Percentiles rank a stretch among this genome's conserved stretches.
These are phyloP conservation scores for Microsporum canis DNA, from an alignment of 2,329 filamentous ascomycete species.

Conservation along the genomic window DNA sequence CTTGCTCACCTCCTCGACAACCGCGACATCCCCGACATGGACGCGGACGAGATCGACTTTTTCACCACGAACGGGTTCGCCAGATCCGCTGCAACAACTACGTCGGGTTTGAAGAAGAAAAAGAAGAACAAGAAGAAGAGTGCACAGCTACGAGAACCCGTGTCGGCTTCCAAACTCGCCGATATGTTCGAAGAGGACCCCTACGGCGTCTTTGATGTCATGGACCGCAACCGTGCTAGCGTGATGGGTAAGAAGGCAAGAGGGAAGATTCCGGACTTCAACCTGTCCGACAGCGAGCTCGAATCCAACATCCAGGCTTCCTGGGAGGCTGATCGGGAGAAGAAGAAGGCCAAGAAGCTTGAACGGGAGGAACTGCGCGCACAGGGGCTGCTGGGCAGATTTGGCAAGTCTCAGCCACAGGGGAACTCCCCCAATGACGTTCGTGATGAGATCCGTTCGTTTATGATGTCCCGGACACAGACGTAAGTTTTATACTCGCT, in stretches of 20 bases:
- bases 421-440: constrained; percentile 62
- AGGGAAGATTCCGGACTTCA: constrained; percentile 43
- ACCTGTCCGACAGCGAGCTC: constrained; percentile 56
- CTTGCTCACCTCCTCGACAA: constrained; percentile 51
- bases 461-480: constrained; percentile 53
- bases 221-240: constrained; percentile 67
- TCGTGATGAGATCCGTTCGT: constrained; percentile 58
- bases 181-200: constrained; percentile 49
- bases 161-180: constrained; percentile 44
- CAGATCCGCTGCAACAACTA: neutral
- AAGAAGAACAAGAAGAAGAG: neutral
- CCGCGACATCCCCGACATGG: constrained; percentile 53
- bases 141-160: neutral
- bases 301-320: constrained; percentile 47
- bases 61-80: constrained; percentile 30
- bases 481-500: constrained; percentile 41
- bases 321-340: constrained; percentile 57
- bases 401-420: constrained; percentile 60
- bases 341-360: constrained; percentile 59
- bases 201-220: constrained; percentile 66
- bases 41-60: constrained; percentile 47
- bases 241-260: constrained; percentile 55
- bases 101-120: neutral
- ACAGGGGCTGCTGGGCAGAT: constrained; percentile 52
- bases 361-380: constrained; percentile 58